These are phyloP conservation scores for Sparassis latifolia DNA, from an alignment of 1,284 basidiomycete species.

Conservation along the genomic window DNA sequence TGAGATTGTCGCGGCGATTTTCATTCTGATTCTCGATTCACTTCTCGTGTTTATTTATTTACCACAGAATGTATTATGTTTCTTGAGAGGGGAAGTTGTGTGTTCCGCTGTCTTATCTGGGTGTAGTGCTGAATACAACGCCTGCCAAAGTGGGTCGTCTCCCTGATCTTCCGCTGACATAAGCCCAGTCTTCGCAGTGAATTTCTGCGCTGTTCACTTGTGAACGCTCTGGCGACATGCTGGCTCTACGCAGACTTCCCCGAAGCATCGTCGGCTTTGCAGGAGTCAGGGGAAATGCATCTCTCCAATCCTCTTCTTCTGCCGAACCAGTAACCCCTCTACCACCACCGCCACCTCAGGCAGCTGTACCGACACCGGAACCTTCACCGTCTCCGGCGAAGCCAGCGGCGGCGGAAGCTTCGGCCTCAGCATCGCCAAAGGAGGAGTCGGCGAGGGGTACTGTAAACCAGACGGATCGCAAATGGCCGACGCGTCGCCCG, in stretches of 20 bases:
- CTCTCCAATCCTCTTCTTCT: constrained; percentile 13
- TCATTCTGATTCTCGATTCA: too few relatives aligned
- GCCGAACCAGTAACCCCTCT: constrained; percentile 9
- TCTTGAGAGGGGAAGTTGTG: too few relatives aligned
- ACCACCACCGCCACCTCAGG: constrained; percentile 12
- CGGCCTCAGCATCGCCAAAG: constrained; percentile 3
- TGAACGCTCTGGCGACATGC: constrained; percentile 13
- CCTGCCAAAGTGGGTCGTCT: too few relatives aligned
- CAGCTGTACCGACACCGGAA: constrained; percentile 6
- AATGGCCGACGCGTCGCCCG: constrained; percentile 31
- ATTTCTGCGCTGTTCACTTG: constrained; percentile 6
- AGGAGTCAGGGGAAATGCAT: constrained; percentile 24
- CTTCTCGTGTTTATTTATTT: too few relatives aligned
- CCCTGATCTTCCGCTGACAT: background rate
- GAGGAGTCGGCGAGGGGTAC: constrained; percentile 7
- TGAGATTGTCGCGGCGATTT: too few relatives aligned
- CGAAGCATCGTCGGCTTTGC: constrained; percentile 16
- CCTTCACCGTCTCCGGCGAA: background rate
- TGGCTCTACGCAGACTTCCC: constrained; percentile 21
- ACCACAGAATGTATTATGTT: too few relatives aligned
- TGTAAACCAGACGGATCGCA: constrained; percentile 11
- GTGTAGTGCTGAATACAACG: too few relatives aligned
- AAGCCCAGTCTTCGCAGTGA: background rate
- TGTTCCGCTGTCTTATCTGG: too few relatives aligned
- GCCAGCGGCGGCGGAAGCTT: constrained; percentile 1